Conservation (phyloP, 1,139 yeast genomes). For the Candida pseudocylindracea region DNA sequence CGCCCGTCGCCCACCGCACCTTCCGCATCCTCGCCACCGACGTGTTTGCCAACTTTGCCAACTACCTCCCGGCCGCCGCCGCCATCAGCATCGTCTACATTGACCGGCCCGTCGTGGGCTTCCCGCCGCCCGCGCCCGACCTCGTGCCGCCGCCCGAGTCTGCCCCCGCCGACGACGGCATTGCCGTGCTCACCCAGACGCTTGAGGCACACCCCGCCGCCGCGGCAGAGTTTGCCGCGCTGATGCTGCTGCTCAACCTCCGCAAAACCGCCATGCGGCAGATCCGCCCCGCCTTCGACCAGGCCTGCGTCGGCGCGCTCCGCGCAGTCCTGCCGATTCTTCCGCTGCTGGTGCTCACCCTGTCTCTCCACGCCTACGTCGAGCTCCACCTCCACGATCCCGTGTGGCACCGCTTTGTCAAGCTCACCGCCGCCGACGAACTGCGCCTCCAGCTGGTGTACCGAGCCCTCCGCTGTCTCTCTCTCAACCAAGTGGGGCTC, state of each 20-base stretch:
- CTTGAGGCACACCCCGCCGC: slow-evolving; percentile 18
- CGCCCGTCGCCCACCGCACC: slow-evolving; percentile 27
- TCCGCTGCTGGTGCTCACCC: slow-evolving; percentile 9
- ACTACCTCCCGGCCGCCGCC: slow-evolving; percentile 23
- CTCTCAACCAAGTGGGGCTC: slow-evolving; percentile 52
- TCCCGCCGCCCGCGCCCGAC: not conserved
- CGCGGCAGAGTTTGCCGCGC: slow-evolving; percentile 8
- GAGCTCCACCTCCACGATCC: slow-evolving; percentile 28
- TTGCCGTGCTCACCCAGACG: slow-evolving; percentile 21
- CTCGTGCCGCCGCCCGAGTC: not conserved
- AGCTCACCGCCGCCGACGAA: slow-evolving; percentile 38
- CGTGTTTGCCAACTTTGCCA: slow-evolving; percentile 20
- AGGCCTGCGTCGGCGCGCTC: slow-evolving; percentile 16
- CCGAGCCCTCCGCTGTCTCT: slow-evolving; percentile 23
- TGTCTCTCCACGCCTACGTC: slow-evolving; percentile 13
- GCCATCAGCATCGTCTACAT: slow-evolving; percentile 29
- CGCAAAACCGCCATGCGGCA: slow-evolving; percentile 9
- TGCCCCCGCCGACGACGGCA: slow-evolving; percentile 10
- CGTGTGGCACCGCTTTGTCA: slow-evolving; percentile 43
- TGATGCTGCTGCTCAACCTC: not conserved
- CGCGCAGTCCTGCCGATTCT: slow-evolving; percentile 15
- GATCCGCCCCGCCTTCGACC: slow-evolving; percentile 16
- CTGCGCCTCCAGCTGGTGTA: slow-evolving; percentile 32
- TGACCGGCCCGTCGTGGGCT: slow-evolving; percentile 25
- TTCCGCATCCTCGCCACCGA: slow-evolving; percentile 20